Evolutionary conservation across 805 yeast species (phyloP), one percentile per base, ranked within the genome.

Genomic region (Myxozyma vanderwaltii): DNA sequence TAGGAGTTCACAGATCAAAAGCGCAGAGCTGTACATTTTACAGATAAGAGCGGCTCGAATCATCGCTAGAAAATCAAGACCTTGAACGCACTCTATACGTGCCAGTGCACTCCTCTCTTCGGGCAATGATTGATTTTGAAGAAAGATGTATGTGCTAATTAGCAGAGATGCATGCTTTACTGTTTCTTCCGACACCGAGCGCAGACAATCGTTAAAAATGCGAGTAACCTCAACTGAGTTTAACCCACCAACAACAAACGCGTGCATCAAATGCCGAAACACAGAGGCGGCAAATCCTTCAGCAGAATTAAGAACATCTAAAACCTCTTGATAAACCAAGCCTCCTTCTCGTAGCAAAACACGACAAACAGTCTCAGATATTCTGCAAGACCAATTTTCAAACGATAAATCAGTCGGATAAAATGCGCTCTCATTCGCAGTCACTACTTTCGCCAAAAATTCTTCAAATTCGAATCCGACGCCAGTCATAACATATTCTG

Each of bases 1-100:
- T 62, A 15, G 73, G 52, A 4, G 68, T 61, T 51, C 76, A 70
- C 39, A 70, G 31, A 12, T 73, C 58, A 1, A 69, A 39, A 73
- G 64, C 0, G 79, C 76, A 38, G 77, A 67, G 17, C 70, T 67
- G 13, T 60, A 51, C 50, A 70, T 59, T 0, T 68, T 71, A 21
- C 68, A 59, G 1, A 39, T 23, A 3, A 63, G 36, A 0, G 79
- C 73, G 0, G 68, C 49, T 6, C 53, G 33, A 23, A 69, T 64
- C 43, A 69, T 55, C 1, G 23, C 54, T 1, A 41, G 8, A 6
- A 59, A 54, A 38, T 69, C 67, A 10, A 77, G 51, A 4, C 46
- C 44, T 2, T 44, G 39, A 21, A 61, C 40, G 12, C 57, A 47
- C 2, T 43, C 49, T 3, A 62, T 19, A 46, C 71, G 74, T 0